A percentile compares a stretch with the other conserved stretches of the same genome.
These are phyloP conservation scores for Penicillium sp. DNA, from an alignment of 2,329 filamentous ascomycete species.

Conservation along the genomic window DNA sequence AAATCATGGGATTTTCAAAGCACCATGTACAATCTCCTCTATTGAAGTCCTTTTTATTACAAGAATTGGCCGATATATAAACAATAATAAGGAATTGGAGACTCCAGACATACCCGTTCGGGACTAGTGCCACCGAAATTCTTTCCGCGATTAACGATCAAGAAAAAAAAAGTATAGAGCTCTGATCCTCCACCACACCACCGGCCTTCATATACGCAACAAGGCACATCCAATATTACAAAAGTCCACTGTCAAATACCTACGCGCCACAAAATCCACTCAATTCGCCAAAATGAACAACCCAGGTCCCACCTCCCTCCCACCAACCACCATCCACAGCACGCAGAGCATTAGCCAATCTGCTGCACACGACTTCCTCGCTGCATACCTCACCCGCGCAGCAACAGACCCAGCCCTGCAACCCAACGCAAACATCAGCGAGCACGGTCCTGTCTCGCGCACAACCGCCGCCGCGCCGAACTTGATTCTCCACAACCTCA, in stretches of 20 bases:
- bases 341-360: conserved; percentile 39
- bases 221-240: not conserved
- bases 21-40: not conserved
- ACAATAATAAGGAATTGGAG: not conserved
- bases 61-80: not conserved
- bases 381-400: conserved; percentile 45
- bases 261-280: not conserved
- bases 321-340: conserved; percentile 39
- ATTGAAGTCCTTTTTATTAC: not conserved
- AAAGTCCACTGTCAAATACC: not conserved
- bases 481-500: conserved; percentile 46
- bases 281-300: conserved; percentile 34
- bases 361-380: conserved; percentile 43
- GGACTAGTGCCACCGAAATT: conserved; percentile 24
- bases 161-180: conserved; percentile 16
- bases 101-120: conserved; percentile 15
- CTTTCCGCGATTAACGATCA: conserved; percentile 1
- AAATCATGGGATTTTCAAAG: not conserved
- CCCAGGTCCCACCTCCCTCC: conserved; percentile 38
- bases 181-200: conserved; percentile 12
- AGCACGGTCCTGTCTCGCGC: conserved; percentile 44
- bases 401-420: conserved; percentile 44
- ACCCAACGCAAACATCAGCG: conserved; percentile 46
- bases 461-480: conserved; percentile 43
- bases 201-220: not conserved